These are phyloP conservation scores for Rehmannia glutinosa DNA, from an alignment of 257 asterid species.

Conservation along the genomic window DNA sequence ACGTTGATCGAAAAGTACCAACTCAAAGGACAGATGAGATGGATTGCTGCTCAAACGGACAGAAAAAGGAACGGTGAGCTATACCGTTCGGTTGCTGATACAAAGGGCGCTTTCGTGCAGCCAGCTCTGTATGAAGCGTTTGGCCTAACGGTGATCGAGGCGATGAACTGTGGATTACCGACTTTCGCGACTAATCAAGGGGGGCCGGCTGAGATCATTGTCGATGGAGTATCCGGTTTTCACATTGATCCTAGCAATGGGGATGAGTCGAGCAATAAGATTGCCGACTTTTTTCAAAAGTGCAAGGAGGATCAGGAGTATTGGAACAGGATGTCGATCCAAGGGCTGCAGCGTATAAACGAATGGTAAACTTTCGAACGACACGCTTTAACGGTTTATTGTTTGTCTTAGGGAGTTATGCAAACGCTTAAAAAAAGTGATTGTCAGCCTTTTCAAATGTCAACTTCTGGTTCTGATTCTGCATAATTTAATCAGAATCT, in stretches of 20 bases:
- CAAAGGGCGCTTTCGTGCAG: slow-evolving; percentile 87
- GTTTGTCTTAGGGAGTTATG: not conserved
- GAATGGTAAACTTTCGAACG: slow-evolving; percentile 48
- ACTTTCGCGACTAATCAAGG: slow-evolving; percentile 93
- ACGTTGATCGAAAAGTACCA: slow-evolving; percentile 53
- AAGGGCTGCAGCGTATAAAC: slow-evolving; percentile 70
- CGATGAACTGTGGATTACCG: slow-evolving; percentile 93
- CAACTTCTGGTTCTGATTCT: too few species aligned
- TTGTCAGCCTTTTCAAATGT: too few species aligned
- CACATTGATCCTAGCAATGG: slow-evolving; percentile 77
- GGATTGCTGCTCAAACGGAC: slow-evolving; percentile 93
- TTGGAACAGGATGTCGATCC: slow-evolving; percentile 66
- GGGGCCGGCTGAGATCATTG: slow-evolving; percentile 94
- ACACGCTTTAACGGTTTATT: too few species aligned
- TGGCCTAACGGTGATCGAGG: slow-evolving; percentile 84
- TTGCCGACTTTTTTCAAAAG: slow-evolving; percentile 75
- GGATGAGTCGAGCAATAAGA: slow-evolving; percentile 73
- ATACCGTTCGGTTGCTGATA: slow-evolving; percentile 76
- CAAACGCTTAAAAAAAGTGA: too few species aligned
- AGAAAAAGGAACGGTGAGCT: slow-evolving; percentile 67
- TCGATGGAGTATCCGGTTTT: slow-evolving; percentile 80
- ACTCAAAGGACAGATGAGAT: slow-evolving; percentile 78
- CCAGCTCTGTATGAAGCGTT: slow-evolving; percentile 93
- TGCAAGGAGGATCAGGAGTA: slow-evolving; percentile 58
- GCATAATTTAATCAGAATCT: too few species aligned